phyloP scores from a whole-genome alignment of 2,329 filamentous ascomycete genomes.

The Aureobasidium leucospermi region DNA sequence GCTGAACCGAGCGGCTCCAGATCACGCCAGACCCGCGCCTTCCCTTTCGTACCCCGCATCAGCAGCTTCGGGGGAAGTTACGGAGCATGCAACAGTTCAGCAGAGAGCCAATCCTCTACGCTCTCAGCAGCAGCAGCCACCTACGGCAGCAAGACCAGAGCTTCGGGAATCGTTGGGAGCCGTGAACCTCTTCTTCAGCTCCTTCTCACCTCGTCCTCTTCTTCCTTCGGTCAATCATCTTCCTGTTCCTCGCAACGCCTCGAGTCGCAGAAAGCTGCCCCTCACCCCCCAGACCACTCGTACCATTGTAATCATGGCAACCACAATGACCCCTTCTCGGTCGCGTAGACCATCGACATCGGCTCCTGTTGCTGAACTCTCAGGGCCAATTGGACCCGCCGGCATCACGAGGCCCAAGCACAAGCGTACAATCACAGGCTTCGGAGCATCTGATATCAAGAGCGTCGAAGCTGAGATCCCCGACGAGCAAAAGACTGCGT shows the following conservation, averaged over 20 bases:
- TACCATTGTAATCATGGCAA: slow-evolving; percentile 17
- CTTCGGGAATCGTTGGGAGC: slow-evolving; percentile 2
- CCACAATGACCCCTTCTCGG: slow-evolving; percentile 40
- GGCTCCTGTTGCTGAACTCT: slow-evolving; percentile 77
- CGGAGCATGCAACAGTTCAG: not conserved
- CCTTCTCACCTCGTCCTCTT: not conserved
- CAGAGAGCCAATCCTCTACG: not conserved
- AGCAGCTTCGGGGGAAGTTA: not conserved
- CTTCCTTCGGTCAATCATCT: slow-evolving; percentile 9
- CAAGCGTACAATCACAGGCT: slow-evolving; percentile 92
- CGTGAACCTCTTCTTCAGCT: slow-evolving; percentile 4
- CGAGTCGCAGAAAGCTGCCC: not conserved
- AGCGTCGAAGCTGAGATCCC: slow-evolving; percentile 85
- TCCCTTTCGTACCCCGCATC: slow-evolving; percentile 2
- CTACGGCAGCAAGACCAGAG: not conserved
- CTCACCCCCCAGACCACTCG: not conserved
- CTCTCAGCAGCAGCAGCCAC: slow-evolving; percentile 6
- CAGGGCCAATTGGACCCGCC: slow-evolving; percentile 71
- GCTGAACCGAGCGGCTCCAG: not conserved
- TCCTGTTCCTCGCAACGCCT: not conserved
- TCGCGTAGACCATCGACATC: slow-evolving; percentile 76
- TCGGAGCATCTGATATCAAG: slow-evolving; percentile 87
- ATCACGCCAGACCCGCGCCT: not conserved
- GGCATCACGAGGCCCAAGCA: slow-evolving; percentile 90
- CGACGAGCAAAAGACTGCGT: slow-evolving; percentile 77